Conservation (phyloP, 2,329 filamentous ascomycete species). For the Venturia carpophila region DNA sequence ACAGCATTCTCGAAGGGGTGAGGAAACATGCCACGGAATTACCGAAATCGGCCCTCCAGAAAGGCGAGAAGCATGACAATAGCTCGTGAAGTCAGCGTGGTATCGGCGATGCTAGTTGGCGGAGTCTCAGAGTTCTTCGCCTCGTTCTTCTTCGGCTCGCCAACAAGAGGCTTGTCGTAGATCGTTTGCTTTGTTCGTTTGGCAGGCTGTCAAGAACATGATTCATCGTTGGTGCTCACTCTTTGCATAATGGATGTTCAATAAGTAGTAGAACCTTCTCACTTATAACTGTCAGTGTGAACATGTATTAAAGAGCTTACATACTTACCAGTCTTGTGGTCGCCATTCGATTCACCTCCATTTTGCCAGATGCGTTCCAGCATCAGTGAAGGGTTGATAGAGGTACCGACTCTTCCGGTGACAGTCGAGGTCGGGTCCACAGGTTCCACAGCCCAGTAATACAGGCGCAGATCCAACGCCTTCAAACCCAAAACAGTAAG, state of each 20-base stretch:
- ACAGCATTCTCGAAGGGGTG: constrained; percentile 2
- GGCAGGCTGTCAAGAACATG: neutral
- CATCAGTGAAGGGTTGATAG: no score
- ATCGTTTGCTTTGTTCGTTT: neutral
- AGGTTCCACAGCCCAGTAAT: no score
- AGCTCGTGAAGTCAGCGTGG: neutral
- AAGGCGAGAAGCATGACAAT: neutral
- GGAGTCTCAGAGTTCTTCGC: neutral
- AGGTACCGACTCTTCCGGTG: no score
- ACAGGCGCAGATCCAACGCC: no score
- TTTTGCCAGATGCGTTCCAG: neutral
- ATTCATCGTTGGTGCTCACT: neutral
- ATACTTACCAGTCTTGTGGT: neutral
- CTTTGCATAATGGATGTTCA: neutral
- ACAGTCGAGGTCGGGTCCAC: no score
- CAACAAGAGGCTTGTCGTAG: neutral
- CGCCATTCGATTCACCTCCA: neutral
- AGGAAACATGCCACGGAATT: neutral
- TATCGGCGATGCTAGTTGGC: neutral
- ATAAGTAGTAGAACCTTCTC: no score
- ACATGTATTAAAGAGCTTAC: neutral
- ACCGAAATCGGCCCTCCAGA: neutral
- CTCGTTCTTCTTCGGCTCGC: neutral
- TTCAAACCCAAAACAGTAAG: no score
- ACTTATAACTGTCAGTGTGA: neutral